Evolutionary conservation across 148 eudicot genomes (phyloP).

Genomic region (Gaultheria prostrata): DNA sequence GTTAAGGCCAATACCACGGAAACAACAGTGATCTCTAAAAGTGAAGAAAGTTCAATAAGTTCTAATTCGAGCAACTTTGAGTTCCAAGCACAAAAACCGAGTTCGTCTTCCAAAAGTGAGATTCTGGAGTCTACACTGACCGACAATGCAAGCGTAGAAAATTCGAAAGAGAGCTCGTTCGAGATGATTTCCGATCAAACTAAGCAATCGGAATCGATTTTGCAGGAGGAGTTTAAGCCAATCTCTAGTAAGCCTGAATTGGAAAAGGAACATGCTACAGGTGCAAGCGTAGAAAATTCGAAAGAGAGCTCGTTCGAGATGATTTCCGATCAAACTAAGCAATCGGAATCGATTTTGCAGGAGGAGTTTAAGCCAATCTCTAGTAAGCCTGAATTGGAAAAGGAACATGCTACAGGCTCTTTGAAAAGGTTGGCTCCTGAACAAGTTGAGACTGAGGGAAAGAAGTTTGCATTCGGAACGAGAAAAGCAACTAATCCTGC

Average conservation of each 20-base stretch:
- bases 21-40: conserved; percentile 22
- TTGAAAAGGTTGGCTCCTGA: conserved; percentile 44
- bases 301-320: conserved; percentile 25
- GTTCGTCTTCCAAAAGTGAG: conserved; percentile 25
- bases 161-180: conserved; percentile 17
- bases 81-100: conserved; percentile 15
- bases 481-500: conserved; percentile 67
- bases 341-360: conserved; percentile 11
- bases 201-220: conserved; percentile 12
- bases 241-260: conserved; percentile 27
- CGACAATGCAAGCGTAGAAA: conserved; percentile 24
- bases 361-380: conserved; percentile 25
- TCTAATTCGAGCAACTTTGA: conserved; percentile 25
- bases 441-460: conserved; percentile 57
- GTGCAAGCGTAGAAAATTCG: conserved; percentile 20
- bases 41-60: conserved; percentile 25
- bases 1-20: conserved; percentile 22
- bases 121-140: conserved; percentile 24
- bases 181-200: conserved; percentile 23
- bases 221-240: conserved; percentile 23
- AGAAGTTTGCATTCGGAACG: conserved; percentile 45
- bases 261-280: conserved; percentile 40
- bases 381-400: conserved; percentile 34
- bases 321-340: conserved; percentile 14
- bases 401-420: conserved; percentile 33